Conservation (phyloP, 129 eudicot species). For the Ambrosia trifida region DNA sequence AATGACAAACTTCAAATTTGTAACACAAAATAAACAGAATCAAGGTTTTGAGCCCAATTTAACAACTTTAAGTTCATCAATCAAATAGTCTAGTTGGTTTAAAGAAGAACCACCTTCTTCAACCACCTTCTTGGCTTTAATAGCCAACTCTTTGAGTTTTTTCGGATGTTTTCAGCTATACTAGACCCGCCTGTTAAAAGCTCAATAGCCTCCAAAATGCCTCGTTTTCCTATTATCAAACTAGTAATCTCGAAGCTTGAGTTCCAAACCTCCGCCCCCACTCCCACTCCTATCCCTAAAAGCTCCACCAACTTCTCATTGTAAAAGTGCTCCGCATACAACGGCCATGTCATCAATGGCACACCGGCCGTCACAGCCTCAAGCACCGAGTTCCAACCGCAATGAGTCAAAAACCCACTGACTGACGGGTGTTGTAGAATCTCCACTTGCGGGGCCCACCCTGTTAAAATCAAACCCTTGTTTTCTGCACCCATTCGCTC, state of each 20-base stretch:
- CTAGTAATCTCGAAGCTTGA: conserved; percentile 5
- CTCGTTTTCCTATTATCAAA: conserved; percentile 10
- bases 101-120: conserved; percentile 43
- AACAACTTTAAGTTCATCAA: conserved; percentile 30
- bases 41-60: conserved; percentile 10
- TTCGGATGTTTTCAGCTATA: conserved; percentile 16
- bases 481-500: conserved; percentile 12
- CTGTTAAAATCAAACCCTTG: conserved; percentile 38
- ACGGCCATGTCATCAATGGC: conserved; percentile 46
- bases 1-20: too few relatives aligned
- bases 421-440: conserved; percentile 39
- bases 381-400: conserved; percentile 55
- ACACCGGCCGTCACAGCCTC: conserved; percentile 45
- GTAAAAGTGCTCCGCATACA: conserved; percentile 41
- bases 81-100: conserved; percentile 17
- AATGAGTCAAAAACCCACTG: conserved; percentile 46
- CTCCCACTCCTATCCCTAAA: conserved; percentile 35
- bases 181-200: conserved; percentile 10
- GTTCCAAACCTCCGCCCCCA: conserved; percentile 36
- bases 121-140: conserved; percentile 25
- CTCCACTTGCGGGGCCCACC: conserved; percentile 45
- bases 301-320: conserved; percentile 45
- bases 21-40: background rate
- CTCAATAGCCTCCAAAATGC: conserved; percentile 13
- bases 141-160: background rate